Conservation (phyloP, 1,284 basidiomycete genomes). For the Thecaphora thlaspeos region DNA sequence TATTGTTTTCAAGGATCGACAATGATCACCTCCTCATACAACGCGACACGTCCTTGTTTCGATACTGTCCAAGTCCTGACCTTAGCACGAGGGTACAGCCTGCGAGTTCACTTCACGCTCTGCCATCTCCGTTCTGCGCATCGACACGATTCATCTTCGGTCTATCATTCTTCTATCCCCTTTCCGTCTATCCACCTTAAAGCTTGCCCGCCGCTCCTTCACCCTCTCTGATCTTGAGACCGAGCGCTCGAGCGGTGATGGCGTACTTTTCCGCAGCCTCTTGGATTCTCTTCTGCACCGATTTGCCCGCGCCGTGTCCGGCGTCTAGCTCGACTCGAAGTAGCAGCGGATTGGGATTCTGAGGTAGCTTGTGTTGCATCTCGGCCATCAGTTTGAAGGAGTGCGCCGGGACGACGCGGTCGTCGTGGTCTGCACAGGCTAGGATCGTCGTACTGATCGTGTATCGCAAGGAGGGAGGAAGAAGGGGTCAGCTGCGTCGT, state of each 20-base stretch:
- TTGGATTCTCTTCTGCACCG: constrained; percentile 49
- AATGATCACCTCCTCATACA: too few relatives aligned
- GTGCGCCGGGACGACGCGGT: constrained; percentile 53
- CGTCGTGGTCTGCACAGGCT: constrained; percentile 54
- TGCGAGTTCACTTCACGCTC: too few relatives aligned
- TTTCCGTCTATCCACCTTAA: too few relatives aligned
- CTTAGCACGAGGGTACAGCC: too few relatives aligned
- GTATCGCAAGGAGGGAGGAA: not conserved
- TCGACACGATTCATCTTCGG: too few relatives aligned
- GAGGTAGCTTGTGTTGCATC: constrained; percentile 50
- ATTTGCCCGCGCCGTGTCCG: constrained; percentile 56
- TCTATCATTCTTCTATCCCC: too few relatives aligned
- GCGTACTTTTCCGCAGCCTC: constrained; percentile 50
- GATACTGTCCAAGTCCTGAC: too few relatives aligned
- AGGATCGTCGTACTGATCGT: constrained; percentile 32
- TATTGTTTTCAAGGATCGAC: too few relatives aligned
- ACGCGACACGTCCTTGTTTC: too few relatives aligned
- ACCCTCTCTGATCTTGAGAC: constrained; percentile 55
- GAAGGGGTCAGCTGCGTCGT: not conserved
- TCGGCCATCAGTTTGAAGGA: constrained; percentile 55
- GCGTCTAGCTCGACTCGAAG: constrained; percentile 52
- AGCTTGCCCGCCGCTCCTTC: constrained; percentile 8
- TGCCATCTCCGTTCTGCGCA: too few relatives aligned
- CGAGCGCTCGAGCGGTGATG: constrained; percentile 44
- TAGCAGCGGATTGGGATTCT: constrained; percentile 53